Base-by-base conservation (phyloP, 2,329 filamentous ascomycete species). In the Xylaria multiplex region DNA sequence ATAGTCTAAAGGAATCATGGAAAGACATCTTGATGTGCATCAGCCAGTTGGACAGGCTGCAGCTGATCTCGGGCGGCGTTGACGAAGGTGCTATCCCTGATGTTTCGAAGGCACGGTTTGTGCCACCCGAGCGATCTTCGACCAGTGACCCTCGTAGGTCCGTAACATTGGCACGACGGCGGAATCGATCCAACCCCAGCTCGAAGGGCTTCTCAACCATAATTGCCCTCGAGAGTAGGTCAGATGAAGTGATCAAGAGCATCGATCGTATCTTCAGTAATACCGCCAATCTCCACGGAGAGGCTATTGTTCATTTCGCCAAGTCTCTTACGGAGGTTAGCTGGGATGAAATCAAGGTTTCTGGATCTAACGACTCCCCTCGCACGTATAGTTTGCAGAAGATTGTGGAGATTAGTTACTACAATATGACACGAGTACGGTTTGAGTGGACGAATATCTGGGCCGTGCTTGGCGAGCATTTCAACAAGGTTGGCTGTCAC, bases 381-480 rank as follows among this genome's bases (percentile, higher is more conserved):
- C 89, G 96, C 61, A 99, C 95, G 8, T 99, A 97, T 84, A 97
- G 94, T 81, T 82, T 99, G 68, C 96, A 99, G 77, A 99, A 99
- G 80, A 88, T 99, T 69, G 96, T 99, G 16, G 96, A 99, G 79
- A 98, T 99, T 79, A 97, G 93, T 78, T 97, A 97, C 79, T 99
- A 99, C 87, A 99, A 99, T 82, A 99, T 99, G 96, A 93, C 93
- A 65, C 90, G 96, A 84, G 95, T 99, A 42, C 91, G 96, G 74
- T 98, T 98, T 74, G 96, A 99, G 77, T 99, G 96, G 96, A 96
- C 92, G 13, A 95, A 91, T 73, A 97, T 99, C 66, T 99, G 96
- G 96, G 92, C 92, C 69, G 92, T 99, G 1, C 86, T 99, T n/a
- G 96, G 96, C 14, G 92, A 97, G 76, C 96, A 99, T 77, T 99